These are phyloP conservation scores for Neoarthrinium moseri DNA, from an alignment of 2,329 filamentous ascomycete genomes.

Conservation along the genomic window DNA sequence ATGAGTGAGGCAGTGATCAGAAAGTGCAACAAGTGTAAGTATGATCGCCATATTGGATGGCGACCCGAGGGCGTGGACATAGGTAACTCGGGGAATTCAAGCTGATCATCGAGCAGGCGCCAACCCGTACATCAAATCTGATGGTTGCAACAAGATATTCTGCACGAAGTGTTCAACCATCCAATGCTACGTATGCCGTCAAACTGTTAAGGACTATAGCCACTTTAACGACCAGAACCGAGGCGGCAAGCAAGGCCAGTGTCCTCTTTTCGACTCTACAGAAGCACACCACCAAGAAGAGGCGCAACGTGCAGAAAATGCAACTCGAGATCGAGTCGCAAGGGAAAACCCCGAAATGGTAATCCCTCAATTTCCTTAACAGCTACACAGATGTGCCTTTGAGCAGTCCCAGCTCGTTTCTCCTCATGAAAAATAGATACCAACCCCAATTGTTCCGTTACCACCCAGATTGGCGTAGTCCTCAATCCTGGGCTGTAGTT, in stretches of 20 bases:
- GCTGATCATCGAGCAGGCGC: constrained; percentile 38
- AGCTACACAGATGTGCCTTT: background rate
- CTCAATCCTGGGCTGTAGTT: background rate
- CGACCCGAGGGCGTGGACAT: too few relatives aligned
- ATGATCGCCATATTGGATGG: too few relatives aligned
- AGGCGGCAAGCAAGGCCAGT: constrained; percentile 53
- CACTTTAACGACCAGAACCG: constrained; percentile 63
- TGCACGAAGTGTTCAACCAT: constrained; percentile 61
- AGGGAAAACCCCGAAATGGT: constrained; percentile 60
- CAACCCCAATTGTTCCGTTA: background rate
- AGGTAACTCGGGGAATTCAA: too few relatives aligned
- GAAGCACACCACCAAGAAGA: constrained; percentile 63
- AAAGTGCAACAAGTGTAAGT: constrained; percentile 66
- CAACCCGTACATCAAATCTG: constrained; percentile 76
- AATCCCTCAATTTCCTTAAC: constrained; percentile 18
- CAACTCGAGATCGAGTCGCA: constrained; percentile 52
- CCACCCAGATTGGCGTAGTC: background rate
- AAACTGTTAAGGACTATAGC: constrained; percentile 58
- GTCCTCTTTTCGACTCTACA: constrained; percentile 65
- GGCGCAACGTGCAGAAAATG: constrained; percentile 59
- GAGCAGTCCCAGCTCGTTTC: background rate
- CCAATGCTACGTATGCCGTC: constrained; percentile 71
- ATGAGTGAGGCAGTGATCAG: constrained; percentile 80
- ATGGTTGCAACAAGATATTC: constrained; percentile 81
- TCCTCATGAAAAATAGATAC: background rate